These are phyloP conservation scores for Arthrocladium fulminans DNA, from an alignment of 2,329 filamentous ascomycete genomes.

Conservation along the genomic window DNA sequence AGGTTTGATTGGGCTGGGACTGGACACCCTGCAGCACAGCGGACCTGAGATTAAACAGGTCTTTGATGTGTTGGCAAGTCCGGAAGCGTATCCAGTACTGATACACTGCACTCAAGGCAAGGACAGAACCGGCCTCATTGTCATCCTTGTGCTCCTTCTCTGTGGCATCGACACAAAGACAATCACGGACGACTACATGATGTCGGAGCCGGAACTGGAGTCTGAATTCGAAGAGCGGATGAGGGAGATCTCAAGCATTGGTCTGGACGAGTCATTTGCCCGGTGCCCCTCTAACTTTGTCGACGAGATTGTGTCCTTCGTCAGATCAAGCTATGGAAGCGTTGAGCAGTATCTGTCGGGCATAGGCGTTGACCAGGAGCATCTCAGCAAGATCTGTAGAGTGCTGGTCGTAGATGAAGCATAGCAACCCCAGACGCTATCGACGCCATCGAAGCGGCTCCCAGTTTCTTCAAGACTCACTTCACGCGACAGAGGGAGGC, in stretches of 20 bases:
- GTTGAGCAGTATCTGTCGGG: constrained; percentile 55
- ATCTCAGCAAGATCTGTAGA: constrained; percentile 21
- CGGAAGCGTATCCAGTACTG: constrained; percentile 52
- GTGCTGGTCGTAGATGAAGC: background rate
- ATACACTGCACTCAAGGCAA: constrained; percentile 87
- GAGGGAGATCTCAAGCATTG: constrained; percentile 60
- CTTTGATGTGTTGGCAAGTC: constrained; percentile 54
- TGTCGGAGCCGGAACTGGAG: constrained; percentile 53
- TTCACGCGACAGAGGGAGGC: too few species aligned
- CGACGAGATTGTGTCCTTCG: constrained; percentile 46
- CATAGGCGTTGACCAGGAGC: constrained; percentile 51
- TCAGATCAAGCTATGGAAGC: constrained; percentile 57
- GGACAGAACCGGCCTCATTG: constrained; percentile 67
- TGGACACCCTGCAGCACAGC: constrained; percentile 61
- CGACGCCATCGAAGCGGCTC: too few species aligned
- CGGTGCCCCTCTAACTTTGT: constrained; percentile 58
- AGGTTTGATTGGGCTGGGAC: constrained; percentile 62
- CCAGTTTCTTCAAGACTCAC: too few species aligned
- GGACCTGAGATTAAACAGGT: constrained; percentile 56
- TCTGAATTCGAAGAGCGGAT: constrained; percentile 56
- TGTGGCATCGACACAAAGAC: constrained; percentile 41
- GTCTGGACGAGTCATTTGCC: constrained; percentile 65
- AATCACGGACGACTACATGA: constrained; percentile 62
- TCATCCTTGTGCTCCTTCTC: constrained; percentile 59
- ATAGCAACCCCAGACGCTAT: too few species aligned